phyloP scores from a whole-genome alignment of 1,284 basidiomycete genomes.

The Naganishia cerealis region DNA sequence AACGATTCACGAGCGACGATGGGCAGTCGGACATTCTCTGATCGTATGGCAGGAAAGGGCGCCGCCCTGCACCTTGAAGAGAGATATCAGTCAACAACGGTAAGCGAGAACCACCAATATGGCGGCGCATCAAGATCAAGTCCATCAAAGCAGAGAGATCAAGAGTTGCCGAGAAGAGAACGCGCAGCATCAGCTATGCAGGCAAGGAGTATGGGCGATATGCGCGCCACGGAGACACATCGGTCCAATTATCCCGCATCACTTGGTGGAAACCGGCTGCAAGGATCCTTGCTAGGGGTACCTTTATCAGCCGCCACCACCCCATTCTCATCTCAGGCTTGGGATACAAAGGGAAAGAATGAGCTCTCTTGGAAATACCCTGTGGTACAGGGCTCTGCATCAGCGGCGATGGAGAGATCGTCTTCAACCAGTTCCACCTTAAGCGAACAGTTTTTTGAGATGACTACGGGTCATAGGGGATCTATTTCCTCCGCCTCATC shows the following conservation, averaged over 20 bases:
- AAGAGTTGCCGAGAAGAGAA: constrained; percentile 40
- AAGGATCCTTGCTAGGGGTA: constrained; percentile 4
- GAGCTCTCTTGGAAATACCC: constrained; percentile 23
- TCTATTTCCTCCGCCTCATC: constrained; percentile 64
- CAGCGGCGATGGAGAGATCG: constrained; percentile 11
- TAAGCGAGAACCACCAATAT: constrained; percentile 1
- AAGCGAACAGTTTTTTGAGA: constrained; percentile 18
- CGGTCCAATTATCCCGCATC: not conserved
- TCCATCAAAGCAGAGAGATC: constrained; percentile 38
- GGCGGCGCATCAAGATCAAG: constrained; percentile 8
- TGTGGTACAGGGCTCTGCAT: not conserved
- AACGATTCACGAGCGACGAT: not conserved
- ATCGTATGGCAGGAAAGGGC: not conserved
- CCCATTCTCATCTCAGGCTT: not conserved
- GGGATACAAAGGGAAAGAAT: constrained; percentile 1
- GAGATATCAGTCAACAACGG: not conserved
- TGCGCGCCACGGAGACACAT: constrained; percentile 46
- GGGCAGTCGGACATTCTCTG: not conserved
- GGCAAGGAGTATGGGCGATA: constrained; percentile 62
- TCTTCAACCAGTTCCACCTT: constrained; percentile 3
- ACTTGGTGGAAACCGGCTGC: constrained; percentile 3
- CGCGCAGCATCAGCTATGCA: constrained; percentile 46
- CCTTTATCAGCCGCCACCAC: constrained; percentile 7
- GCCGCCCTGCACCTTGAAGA: not conserved
- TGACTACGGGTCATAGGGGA: constrained; percentile 11